These are phyloP conservation scores for Populus nigra DNA, from an alignment of 345 rosid genomes.

Conservation along the genomic window DNA sequence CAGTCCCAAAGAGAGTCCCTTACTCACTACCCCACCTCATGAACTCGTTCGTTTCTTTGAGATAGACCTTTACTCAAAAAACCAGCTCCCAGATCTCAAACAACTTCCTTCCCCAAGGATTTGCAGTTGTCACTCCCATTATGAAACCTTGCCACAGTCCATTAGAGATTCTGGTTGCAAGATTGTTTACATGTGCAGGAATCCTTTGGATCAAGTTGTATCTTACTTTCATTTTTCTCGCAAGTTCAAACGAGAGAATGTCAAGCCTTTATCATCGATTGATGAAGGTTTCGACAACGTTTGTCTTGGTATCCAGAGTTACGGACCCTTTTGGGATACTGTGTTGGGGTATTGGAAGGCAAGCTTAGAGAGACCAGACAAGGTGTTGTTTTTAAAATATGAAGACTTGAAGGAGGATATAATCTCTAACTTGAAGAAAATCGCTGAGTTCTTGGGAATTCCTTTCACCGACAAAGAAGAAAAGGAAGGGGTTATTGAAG, in stretches of 20 bases:
- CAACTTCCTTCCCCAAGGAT: slow-evolving; percentile 16
- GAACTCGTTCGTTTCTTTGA: slow-evolving; percentile 44
- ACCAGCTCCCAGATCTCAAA: slow-evolving; percentile 2
- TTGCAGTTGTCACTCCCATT: no score
- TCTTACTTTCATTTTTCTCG: no score
- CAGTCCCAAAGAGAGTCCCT: slow-evolving; percentile 14
- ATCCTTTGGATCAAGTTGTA: no score
- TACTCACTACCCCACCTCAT: slow-evolving; percentile 39
- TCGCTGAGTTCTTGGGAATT: background rate
- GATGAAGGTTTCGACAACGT: no score
- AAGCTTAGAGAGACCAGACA: slow-evolving; percentile 23
- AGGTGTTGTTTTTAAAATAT: slow-evolving; percentile 32
- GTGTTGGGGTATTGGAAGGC: slow-evolving; percentile 35
- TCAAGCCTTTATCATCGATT: no score
- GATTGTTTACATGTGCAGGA: no score
- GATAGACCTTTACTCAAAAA: slow-evolving; percentile 18
- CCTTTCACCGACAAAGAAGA: slow-evolving; percentile 20
- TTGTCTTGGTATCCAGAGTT: no score
- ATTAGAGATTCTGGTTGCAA: background rate
- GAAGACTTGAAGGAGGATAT: slow-evolving; percentile 37
- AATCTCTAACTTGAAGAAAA: slow-evolving; percentile 17
- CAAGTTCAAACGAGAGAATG: background rate
- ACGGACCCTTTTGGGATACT: slow-evolving; percentile 42
- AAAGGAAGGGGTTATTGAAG: slow-evolving; percentile 9
- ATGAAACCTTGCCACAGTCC: no score